Base-by-base conservation (phyloP, 352 stramenopile genomes). In the Phytopythium oedochilum region DNA sequence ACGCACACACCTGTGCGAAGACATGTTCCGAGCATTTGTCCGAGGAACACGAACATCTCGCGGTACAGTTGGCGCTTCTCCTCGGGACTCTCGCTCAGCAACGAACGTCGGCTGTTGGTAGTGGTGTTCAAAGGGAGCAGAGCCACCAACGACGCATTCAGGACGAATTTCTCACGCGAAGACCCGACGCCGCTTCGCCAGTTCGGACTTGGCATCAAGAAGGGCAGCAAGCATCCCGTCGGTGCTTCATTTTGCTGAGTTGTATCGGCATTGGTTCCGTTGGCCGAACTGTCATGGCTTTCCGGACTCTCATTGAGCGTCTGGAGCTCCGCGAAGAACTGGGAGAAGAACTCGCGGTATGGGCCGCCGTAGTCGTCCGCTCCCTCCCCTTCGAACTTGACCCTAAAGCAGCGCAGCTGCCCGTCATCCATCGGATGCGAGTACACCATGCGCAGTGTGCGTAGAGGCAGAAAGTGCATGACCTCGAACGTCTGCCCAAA, bases 311-410 rank as follows among this genome's bases (percentile, higher is more conserved):
- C 29, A 1, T 63, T 46, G 10, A 88, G 49, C 65, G 82, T 80
- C 47, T 88, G 73, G 10, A 88, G 51, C 35, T 86, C 78, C 11
- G 73, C 70, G 25, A 90, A 92, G 35, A 94, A 84, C 55, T 97
- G 87, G 0, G 85, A 87, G 42, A 97, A 97, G 52, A 97, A 94
- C 57, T 97, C 93, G 28, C 93, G 80, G 63, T 98, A 98, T 12
- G 92, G 89, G 0, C 94, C 94, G 3, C 94, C 94, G 45, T 98
- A 97, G 69, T 98, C 94, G 61, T 98, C 89, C 1, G 96, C 92
- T 8, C 92, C 92, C 68, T 98, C 93, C 22, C 93, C 94, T 61
- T 96, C 89, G 49, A 98, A 98, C 59, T 97, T 96, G 18, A 98
- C 89, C 49, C 97, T 97, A 72, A 98, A 98, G 23, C 68, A 88